Evolutionary conservation across 2,329 filamentous ascomycete species (phyloP).

Genomic region (Passalora sequoiae): DNA sequence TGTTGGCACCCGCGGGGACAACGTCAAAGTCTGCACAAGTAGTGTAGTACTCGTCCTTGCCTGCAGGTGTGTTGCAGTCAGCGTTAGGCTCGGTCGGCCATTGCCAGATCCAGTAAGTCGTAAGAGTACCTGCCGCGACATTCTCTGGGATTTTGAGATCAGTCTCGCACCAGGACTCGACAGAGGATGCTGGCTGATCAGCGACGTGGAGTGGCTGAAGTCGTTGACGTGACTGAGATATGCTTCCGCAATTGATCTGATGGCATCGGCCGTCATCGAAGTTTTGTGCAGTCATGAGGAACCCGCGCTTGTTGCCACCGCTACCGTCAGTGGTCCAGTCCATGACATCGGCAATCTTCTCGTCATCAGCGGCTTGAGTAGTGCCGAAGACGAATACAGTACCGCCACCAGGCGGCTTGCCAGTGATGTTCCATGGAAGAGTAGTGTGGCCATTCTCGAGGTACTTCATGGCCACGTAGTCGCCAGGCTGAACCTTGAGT

Average conservation of each 20-base stretch:
- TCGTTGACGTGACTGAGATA: conserved; percentile 56
- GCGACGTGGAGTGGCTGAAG: conserved; percentile 52
- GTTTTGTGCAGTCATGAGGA: conserved; percentile 68
- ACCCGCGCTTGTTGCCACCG: conserved; percentile 73
- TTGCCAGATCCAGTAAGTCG: conserved; percentile 95
- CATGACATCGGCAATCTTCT: conserved; percentile 62
- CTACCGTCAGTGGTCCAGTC: conserved; percentile 76
- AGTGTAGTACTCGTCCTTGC: conserved; percentile 55
- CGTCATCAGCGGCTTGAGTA: conserved; percentile 45
- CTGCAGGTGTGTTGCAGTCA: conserved; percentile 42
- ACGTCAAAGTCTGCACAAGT: conserved; percentile 54
- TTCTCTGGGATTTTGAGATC: conserved; percentile 70
- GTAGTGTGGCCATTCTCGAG: conserved; percentile 49
- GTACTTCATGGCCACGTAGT: conserved; percentile 47
- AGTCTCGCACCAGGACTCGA: conserved; percentile 72
- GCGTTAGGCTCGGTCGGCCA: conserved; percentile 59
- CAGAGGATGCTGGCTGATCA: conserved; percentile 41
- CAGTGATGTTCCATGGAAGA: conserved; percentile 36
- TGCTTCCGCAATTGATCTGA: conserved; percentile 60
- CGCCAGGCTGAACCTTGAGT: conserved; percentile 52
- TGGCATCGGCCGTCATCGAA: conserved; percentile 92
- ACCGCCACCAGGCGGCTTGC: conserved; percentile 42
- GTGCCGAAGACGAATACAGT: conserved; percentile 49
- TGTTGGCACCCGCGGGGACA: conserved; percentile 33
- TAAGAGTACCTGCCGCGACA: conserved; percentile 60